These are phyloP conservation scores for Cystobasidium ongulense DNA, from an alignment of 768 basidiomycete genomes.

Conservation along the genomic window DNA sequence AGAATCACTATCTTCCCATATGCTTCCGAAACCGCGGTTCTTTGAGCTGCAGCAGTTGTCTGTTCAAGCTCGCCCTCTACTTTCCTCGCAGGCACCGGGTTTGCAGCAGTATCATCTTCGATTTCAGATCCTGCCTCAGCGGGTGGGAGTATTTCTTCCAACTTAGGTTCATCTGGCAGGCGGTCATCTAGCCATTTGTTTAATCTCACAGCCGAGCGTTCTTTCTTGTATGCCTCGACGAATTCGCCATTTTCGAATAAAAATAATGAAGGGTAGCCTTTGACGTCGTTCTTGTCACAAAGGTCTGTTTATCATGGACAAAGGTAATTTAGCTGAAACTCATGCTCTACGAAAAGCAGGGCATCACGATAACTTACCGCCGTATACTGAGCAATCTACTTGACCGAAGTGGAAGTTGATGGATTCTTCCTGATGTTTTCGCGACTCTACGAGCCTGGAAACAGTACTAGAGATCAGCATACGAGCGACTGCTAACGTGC, in stretches of 20 bases:
- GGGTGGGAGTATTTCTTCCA: not conserved
- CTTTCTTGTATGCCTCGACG: conserved; percentile 33
- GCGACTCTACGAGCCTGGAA: conserved; percentile 33
- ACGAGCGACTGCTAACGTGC: no score
- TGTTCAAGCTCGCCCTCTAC: not conserved
- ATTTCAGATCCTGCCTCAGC: not conserved
- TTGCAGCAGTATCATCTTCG: not conserved
- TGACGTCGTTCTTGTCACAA: conserved; percentile 37
- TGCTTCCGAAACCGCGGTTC: not conserved
- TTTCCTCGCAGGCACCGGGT: not conserved
- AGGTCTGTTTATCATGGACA: conserved; percentile 29
- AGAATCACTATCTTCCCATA: not conserved
- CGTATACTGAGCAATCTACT: conserved; percentile 41
- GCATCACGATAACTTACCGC: conserved; percentile 3
- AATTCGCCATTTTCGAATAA: conserved; percentile 35
- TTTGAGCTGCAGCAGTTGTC: not conserved
- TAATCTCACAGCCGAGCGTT: not conserved
- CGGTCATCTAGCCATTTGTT: conserved; percentile 28
- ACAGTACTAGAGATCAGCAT: not conserved
- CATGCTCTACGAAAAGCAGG: not conserved
- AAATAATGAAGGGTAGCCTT: conserved; percentile 41
- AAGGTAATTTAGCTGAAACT: not conserved
- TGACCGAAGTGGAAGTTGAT: conserved; percentile 40
- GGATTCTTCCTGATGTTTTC: conserved; percentile 1
- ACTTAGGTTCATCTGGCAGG: conserved; percentile 16